A percentile compares a stretch with the other conserved stretches of the same genome.
Conservation (phyloP, 2,329 filamentous ascomycete species). For the Colletotrichum salicis region DNA sequence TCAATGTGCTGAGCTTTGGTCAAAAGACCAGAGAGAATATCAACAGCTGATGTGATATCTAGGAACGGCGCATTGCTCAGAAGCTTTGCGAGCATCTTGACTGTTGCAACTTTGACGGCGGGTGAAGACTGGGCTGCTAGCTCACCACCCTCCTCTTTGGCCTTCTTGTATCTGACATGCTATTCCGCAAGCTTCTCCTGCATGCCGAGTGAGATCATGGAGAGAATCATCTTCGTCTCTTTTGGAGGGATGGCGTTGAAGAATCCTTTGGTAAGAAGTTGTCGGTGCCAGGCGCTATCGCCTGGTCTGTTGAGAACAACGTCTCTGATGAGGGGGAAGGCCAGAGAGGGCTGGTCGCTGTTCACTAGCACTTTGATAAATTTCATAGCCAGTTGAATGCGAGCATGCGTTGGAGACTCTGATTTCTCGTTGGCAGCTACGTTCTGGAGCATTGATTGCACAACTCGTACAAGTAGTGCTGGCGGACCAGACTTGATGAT, state of each 20-base stretch:
- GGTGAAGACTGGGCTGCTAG: neutral
- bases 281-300: constrained; percentile 21
- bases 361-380: neutral
- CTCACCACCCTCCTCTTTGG: neutral
- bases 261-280: constrained; percentile 3
- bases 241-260: neutral
- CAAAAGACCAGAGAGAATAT: neutral
- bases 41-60: neutral
- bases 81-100: constrained; percentile 21
- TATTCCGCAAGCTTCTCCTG: constrained; percentile 3
- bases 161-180: neutral
- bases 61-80: constrained; percentile 14
- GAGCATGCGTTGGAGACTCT: neutral
- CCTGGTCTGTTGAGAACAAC: constrained; percentile 9
- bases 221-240: neutral
- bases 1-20: constrained; percentile 19
- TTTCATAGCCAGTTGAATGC: neutral
- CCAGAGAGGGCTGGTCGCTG: constrained; percentile 14
- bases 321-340: constrained; percentile 11
- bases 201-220: neutral
- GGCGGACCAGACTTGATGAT: constrained; percentile 6
- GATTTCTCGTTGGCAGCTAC: neutral
- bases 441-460: neutral
- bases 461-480: neutral
- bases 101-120: constrained; percentile 19